Conservation (phyloP, 495 filamentous ascomycete genomes). For the Durotheca rogersii region DNA sequence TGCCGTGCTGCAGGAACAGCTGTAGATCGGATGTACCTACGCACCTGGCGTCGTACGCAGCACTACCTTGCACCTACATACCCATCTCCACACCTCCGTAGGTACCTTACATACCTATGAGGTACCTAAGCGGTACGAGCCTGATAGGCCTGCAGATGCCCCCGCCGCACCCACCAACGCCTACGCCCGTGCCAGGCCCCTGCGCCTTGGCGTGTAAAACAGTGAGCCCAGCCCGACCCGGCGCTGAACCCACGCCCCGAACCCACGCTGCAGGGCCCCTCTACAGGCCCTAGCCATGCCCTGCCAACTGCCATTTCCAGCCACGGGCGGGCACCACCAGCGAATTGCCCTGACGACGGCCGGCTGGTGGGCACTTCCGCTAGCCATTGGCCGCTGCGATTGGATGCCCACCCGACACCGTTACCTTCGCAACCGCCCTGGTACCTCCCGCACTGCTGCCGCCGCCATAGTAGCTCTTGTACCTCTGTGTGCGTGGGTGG, state of each 20-base stretch:
- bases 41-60: too few species aligned
- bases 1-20: too few species aligned
- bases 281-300: conserved; percentile 1
- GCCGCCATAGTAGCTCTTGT: conserved; percentile 2
- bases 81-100: too few species aligned
- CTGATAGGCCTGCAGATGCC: too few species aligned
- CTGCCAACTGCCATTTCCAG: conserved; percentile 28
- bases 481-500: too few species aligned
- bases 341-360: conserved; percentile 30
- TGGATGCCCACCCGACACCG: conserved; percentile 14
- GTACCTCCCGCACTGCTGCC: too few species aligned
- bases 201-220: conserved; percentile 29
- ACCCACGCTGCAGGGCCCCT: not conserved
- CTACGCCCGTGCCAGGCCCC: conserved; percentile 17
- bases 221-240: too few species aligned
- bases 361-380: conserved; percentile 18
- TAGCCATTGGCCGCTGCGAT: conserved; percentile 16
- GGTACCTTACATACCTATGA: too few species aligned
- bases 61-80: too few species aligned
- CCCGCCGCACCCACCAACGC: conserved; percentile 25
- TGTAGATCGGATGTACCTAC: too few species aligned
- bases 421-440: conserved; percentile 31
- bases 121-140: too few species aligned
- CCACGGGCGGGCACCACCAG: conserved; percentile 21
- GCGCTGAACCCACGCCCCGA: too few species aligned